phyloP scores from a whole-genome alignment of 495 filamentous ascomycete species.

The Aeminium ludgeri region DNA sequence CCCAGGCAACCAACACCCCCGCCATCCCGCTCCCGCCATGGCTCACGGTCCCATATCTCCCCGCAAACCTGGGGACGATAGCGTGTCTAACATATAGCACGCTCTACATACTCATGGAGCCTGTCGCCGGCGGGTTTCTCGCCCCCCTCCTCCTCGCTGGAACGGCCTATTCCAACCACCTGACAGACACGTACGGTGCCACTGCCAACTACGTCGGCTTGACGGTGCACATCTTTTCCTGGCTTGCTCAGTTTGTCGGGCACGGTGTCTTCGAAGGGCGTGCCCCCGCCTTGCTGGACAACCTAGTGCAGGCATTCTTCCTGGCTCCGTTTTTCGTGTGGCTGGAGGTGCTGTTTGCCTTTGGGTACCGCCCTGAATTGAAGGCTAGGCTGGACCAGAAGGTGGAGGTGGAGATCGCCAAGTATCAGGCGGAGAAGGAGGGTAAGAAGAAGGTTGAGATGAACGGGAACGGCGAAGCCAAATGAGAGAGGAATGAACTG shows the following conservation, averaged over 20 bases:
- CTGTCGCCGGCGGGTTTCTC: constrained; percentile 64
- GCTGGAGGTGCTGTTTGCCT: constrained; percentile 82
- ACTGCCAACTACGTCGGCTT: constrained; percentile 54
- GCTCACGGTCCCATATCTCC: constrained; percentile 57
- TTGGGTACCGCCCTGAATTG: constrained; percentile 80
- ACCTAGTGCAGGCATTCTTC: constrained; percentile 75
- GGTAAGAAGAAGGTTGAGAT: constrained; percentile 26
- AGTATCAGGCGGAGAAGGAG: constrained; percentile 29
- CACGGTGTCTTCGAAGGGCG: constrained; percentile 81
- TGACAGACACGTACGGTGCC: constrained; percentile 46
- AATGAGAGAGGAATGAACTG: too few species aligned
- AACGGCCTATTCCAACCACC: constrained; percentile 57
- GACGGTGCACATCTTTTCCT: constrained; percentile 51
- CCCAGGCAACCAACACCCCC: constrained; percentile 54
- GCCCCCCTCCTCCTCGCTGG: constrained; percentile 55
- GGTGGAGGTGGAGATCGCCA: constrained; percentile 51
- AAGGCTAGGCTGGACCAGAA: constrained; percentile 59
- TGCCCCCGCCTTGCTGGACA: constrained; percentile 79
- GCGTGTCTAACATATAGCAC: constrained; percentile 51
- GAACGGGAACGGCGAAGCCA: constrained; percentile 12
- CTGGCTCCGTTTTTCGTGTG: constrained; percentile 98
- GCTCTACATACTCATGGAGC: constrained; percentile 85
- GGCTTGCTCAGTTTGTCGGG: constrained; percentile 80
- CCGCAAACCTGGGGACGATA: constrained; percentile 65
- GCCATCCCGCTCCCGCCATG: constrained; percentile 50